Evolutionary conservation across 495 filamentous ascomycete species (phyloP).

Genomic region (Tuber borchii): DNA sequence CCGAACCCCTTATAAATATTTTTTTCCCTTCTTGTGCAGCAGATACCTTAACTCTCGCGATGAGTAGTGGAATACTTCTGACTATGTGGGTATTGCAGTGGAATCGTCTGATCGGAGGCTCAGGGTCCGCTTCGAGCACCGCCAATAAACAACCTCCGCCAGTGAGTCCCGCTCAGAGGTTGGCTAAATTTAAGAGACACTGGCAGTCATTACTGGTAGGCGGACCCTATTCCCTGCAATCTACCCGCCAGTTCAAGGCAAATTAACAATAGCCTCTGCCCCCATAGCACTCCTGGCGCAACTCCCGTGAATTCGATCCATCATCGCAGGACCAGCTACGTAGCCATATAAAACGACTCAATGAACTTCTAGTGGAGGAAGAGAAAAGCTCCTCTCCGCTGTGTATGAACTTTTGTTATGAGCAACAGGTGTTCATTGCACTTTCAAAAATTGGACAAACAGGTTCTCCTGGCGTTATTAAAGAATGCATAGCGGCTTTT

Average conservation of each 20-base stretch:
- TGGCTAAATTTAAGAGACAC: conserved; percentile 80
- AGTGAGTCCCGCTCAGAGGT: conserved; percentile 74
- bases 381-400: conserved; percentile 78
- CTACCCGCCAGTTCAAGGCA: conserved; percentile 17
- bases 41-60: background rate
- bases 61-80: conserved; percentile 17
- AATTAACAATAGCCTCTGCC: conserved; percentile 22
- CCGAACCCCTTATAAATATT: background rate
- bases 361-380: conserved; percentile 77
- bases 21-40: background rate
- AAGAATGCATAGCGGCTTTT: conserved; percentile 76
- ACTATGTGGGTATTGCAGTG: conserved; percentile 52
- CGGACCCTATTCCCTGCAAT: conserved; percentile 4
- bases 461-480: conserved; percentile 72
- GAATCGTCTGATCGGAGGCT: conserved; percentile 83
- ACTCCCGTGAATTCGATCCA: conserved; percentile 49
- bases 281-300: conserved; percentile 49
- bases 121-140: conserved; percentile 54
- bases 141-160: conserved; percentile 56
- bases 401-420: conserved; percentile 75
- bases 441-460: conserved; percentile 77
- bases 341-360: conserved; percentile 59
- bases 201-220: conserved; percentile 77
- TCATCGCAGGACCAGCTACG: conserved; percentile 50
- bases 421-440: conserved; percentile 76